Evolutionary conservation across 495 filamentous ascomycete genomes (phyloP).

Genomic region (Peziza echinospora): DNA sequence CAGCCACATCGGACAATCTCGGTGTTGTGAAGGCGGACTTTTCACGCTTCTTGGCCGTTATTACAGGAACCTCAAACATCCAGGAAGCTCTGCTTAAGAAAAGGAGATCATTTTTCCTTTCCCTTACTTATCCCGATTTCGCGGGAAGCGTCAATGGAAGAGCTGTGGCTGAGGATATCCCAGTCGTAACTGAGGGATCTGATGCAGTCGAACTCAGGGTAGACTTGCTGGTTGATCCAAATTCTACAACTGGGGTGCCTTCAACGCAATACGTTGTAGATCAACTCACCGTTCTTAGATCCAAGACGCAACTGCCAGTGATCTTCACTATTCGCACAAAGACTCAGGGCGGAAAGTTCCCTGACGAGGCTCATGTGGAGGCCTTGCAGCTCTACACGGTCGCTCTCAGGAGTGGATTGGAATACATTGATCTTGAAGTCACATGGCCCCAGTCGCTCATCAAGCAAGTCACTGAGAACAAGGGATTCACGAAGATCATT

Average conservation of each 20-base stretch:
- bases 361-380: conserved; percentile 47
- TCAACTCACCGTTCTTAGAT: conserved; percentile 62
- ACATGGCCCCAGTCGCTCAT: conserved; percentile 57
- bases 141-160: conserved; percentile 22
- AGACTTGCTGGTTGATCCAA: conserved; percentile 67
- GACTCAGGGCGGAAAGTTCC: conserved; percentile 75
- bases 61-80: conserved; percentile 46
- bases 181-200: conserved; percentile 56
- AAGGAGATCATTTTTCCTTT: conserved; percentile 74
- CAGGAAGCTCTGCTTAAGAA: conserved; percentile 46
- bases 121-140: conserved; percentile 62
- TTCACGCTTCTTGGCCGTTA: conserved; percentile 46
- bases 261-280: conserved; percentile 53
- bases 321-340: conserved; percentile 83
- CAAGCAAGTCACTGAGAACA: conserved; percentile 39
- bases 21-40: conserved; percentile 57
- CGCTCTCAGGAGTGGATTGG: conserved; percentile 62
- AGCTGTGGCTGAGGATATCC: conserved; percentile 33
- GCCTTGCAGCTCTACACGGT: conserved; percentile 52
- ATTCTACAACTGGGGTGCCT: conserved; percentile 34
- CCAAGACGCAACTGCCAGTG: conserved; percentile 53
- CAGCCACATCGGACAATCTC: conserved; percentile 21
- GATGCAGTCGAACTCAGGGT: conserved; percentile 88
- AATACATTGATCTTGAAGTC: conserved; percentile 88
- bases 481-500: conserved; percentile 61